These are phyloP conservation scores for Pholiota adiposa DNA, from an alignment of 1,284 basidiomycete species.

Conservation along the genomic window DNA sequence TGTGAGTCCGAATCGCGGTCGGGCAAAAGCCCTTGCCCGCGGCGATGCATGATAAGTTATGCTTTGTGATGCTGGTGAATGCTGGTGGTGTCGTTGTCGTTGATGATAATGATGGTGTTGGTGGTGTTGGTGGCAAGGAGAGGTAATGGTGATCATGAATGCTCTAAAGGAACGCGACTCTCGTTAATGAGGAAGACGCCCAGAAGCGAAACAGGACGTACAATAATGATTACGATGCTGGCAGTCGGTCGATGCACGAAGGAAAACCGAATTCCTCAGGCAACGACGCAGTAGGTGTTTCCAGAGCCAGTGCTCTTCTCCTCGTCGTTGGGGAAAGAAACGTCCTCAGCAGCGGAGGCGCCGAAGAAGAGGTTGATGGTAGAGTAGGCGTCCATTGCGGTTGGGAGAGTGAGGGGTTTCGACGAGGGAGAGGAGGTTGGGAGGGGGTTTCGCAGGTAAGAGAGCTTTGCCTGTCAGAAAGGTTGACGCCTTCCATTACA, in stretches of 20 bases:
- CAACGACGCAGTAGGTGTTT: slow-evolving; percentile 29
- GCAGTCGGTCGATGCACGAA: neutral
- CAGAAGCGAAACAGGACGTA: neutral
- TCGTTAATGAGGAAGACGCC: neutral
- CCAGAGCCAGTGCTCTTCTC: slow-evolving; percentile 16
- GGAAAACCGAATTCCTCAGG: slow-evolving; percentile 20
- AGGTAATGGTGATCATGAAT: neutral
- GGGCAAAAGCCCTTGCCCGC: neutral
- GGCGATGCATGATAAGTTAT: neutral
- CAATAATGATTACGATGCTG: slow-evolving; percentile 1
- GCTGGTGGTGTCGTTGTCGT: neutral
- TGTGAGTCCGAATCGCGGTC: too few relatives aligned
- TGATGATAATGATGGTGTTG: slow-evolving; percentile 4
- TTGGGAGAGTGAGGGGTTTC: slow-evolving; percentile 5
- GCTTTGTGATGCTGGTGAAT: neutral
- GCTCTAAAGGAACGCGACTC: neutral
- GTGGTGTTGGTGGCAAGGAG: neutral
- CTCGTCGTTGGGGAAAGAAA: slow-evolving; percentile 21
- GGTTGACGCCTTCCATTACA: neutral
- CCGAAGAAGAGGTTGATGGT: slow-evolving; percentile 22
- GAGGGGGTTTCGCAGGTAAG: neutral
- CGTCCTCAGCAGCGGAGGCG: slow-evolving; percentile 20
- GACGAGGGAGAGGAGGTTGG: neutral
- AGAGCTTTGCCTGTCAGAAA: neutral
- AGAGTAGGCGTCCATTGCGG: slow-evolving; percentile 27